Evolutionary conservation across 805 yeast genomes (phyloP).

Genomic region (Cyberlindnera amylophila): DNA sequence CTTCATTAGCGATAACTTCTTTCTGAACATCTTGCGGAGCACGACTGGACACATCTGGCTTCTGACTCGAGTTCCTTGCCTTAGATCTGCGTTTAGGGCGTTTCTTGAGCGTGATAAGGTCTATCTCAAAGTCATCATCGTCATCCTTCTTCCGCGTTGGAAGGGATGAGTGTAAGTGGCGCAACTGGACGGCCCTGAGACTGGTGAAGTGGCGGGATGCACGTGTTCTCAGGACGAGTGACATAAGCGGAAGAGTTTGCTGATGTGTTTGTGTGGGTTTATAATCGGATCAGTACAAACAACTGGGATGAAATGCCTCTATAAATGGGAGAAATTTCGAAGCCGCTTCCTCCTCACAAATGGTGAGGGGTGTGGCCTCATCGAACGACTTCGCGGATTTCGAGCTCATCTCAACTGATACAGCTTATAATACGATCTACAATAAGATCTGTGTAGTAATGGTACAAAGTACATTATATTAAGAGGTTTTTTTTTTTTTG

Average conservation of each 20-base stretch:
- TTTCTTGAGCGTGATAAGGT: conserved; percentile 14
- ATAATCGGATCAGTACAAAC: no score
- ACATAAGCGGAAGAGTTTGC: not conserved
- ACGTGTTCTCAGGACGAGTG: not conserved
- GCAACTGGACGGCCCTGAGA: not conserved
- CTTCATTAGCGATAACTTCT: not conserved
- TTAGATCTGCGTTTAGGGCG: conserved; percentile 6
- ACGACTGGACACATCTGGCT: not conserved
- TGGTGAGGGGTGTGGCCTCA: no score
- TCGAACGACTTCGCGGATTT: no score
- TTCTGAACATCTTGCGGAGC: not conserved
- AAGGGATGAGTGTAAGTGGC: not conserved
- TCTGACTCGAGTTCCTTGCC: not conserved
- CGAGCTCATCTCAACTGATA: no score
- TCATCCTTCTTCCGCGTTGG: conserved; percentile 1
- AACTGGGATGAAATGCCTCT: no score
- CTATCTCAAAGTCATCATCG: conserved; percentile 15
- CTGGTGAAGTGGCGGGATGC: not conserved
- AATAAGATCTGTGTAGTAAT: no score
- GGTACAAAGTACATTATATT: no score
- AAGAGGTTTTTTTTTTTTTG: no score
- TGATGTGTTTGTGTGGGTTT: not conserved
- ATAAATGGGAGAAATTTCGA: no score
- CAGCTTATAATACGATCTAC: no score
- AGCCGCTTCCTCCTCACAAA: no score